Conservation (phyloP, 1,284 basidiomycete genomes). For the Entoloma clypeatum region DNA sequence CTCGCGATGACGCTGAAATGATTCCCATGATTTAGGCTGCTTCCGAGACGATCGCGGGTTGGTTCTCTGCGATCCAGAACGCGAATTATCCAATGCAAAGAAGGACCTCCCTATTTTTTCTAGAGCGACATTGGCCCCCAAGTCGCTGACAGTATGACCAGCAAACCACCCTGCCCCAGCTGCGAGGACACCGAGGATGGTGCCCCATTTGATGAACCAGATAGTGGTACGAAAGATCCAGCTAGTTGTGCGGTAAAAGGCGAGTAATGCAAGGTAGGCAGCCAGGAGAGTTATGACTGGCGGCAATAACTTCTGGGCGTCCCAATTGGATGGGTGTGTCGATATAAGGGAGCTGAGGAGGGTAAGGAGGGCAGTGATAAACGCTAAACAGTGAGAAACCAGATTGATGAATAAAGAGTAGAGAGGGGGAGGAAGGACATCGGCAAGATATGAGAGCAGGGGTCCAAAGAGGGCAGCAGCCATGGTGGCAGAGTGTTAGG, state of each 20-base stretch:
- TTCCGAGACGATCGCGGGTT: constrained; percentile 24
- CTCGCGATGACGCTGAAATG: constrained; percentile 55
- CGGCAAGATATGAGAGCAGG: constrained; percentile 50
- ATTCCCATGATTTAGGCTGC: constrained; percentile 59
- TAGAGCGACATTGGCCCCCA: constrained; percentile 34
- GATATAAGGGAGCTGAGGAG: constrained; percentile 46
- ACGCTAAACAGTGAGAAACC: constrained; percentile 49
- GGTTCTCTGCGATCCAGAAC: constrained; percentile 19
- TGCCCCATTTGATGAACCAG: constrained; percentile 74
- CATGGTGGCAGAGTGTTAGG: too few relatives aligned
- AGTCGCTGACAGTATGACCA: constrained; percentile 33
- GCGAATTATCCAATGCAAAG: constrained; percentile 39
- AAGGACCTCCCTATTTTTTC: constrained; percentile 40
- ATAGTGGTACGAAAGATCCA: constrained; percentile 66
- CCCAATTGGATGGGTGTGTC: constrained; percentile 56
- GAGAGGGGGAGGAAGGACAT: constrained; percentile 51
- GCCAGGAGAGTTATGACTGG: constrained; percentile 68
- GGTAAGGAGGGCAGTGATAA: constrained; percentile 45
- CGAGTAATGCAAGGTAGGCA: constrained; percentile 69
- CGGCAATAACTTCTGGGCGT: constrained; percentile 62
- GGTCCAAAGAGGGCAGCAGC: constrained; percentile 42
- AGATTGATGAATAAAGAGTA: constrained; percentile 49
- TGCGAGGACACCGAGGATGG: constrained; percentile 48
- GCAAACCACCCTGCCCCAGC: constrained; percentile 51
- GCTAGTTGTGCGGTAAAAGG: constrained; percentile 68